These are phyloP conservation scores for Aurifilum marmelostoma DNA, from an alignment of 2,329 filamentous ascomycete genomes.

Conservation along the genomic window DNA sequence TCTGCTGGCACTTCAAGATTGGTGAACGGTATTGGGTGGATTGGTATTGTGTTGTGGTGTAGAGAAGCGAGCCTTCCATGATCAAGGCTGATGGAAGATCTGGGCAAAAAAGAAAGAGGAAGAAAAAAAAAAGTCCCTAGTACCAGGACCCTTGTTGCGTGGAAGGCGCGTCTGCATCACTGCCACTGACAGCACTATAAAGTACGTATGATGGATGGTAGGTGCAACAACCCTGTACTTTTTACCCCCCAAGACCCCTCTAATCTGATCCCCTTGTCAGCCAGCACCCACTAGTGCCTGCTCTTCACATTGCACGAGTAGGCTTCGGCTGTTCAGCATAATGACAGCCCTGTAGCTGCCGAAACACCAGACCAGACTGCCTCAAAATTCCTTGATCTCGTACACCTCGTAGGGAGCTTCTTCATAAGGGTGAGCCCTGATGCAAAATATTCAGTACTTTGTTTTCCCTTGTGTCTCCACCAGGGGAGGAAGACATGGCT, in stretches of 20 bases:
- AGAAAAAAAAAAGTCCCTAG: not conserved
- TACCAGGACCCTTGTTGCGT: not conserved
- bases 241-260: not conserved
- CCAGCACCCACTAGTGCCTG: not conserved
- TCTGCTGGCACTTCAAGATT: not conserved
- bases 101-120: no score
- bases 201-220: no score
- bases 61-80: not conserved
- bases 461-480: not conserved
- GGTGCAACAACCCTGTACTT: not conserved
- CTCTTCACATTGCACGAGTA: not conserved
- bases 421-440: slow-evolving; percentile 5
- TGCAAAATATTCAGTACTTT: not conserved
- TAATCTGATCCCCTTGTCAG: no score
- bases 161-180: not conserved
- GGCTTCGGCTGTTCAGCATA: not conserved
- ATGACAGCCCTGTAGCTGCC: not conserved
- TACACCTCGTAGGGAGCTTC: slow-evolving; percentile 4
- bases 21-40: not conserved
- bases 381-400: slow-evolving; percentile 38
- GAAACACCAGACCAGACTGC: slow-evolving; percentile 31
- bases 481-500: no score
- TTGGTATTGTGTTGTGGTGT: not conserved
- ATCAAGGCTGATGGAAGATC: not conserved
- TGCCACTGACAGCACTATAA: not conserved